Evolutionary conservation across 768 basidiomycete species (phyloP).

Genomic region (Leccinum rimulosum): DNA sequence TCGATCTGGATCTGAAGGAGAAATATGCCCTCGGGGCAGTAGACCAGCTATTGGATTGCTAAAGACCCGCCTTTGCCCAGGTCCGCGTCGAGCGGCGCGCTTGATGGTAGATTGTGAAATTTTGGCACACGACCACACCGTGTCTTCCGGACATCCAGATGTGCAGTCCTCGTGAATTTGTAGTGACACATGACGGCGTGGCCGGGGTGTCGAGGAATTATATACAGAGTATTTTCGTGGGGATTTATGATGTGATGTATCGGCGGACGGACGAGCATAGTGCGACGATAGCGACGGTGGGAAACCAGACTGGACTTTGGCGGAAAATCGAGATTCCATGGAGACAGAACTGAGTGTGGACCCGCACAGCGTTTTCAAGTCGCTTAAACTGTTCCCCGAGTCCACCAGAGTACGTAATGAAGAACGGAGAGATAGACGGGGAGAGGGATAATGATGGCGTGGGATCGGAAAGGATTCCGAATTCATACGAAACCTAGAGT

Average conservation of each 20-base stretch:
- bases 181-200: slow-evolving; percentile 12
- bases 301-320: slow-evolving; percentile 12
- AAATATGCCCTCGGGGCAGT: slow-evolving; percentile 7
- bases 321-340: slow-evolving; percentile 14
- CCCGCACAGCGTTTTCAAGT: slow-evolving; percentile 19
- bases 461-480: slow-evolving; percentile 15
- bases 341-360: slow-evolving; percentile 24
- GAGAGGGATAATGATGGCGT: slow-evolving; percentile 7
- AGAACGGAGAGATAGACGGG: slow-evolving; percentile 16
- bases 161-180: slow-evolving; percentile 2
- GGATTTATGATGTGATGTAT: slow-evolving; percentile 7
- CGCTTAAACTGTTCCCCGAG: background rate
- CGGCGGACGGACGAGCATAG: background rate
- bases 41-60: slow-evolving; percentile 18
- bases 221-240: slow-evolving; percentile 7
- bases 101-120: slow-evolving; percentile 27
- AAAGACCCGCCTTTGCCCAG: slow-evolving; percentile 20
- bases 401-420: slow-evolving; percentile 28
- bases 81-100: slow-evolving; percentile 26
- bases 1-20: slow-evolving; percentile 1
- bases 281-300: slow-evolving; percentile 3
- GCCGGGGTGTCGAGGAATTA: slow-evolving; percentile 7
- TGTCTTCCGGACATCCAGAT: slow-evolving; percentile 8
- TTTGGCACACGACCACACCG: slow-evolving; percentile 33
- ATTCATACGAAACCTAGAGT: slow-evolving; percentile 22